Percentiles rank a stretch among this genome's conserved stretches.
Evolutionary conservation across 1,284 basidiomycete genomes (phyloP).

Genomic region (Rhizoctonia solani): DNA sequence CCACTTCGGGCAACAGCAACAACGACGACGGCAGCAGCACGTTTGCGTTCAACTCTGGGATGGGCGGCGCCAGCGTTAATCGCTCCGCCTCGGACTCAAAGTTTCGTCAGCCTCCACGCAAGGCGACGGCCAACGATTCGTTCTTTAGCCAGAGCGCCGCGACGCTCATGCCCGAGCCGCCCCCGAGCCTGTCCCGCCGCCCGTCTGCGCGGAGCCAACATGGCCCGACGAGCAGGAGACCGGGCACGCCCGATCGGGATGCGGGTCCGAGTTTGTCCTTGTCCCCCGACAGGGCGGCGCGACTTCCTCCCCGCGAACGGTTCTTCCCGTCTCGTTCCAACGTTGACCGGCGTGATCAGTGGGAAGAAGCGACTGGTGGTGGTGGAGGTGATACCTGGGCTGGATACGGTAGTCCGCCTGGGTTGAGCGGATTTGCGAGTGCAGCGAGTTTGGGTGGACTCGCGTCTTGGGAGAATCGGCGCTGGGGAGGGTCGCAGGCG

Average conservation of each 20-base stretch:
- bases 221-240: neutral
- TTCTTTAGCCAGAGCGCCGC: conserved; percentile 29
- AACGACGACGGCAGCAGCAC: neutral
- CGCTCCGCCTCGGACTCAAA: conserved; percentile 19
- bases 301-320: conserved; percentile 5
- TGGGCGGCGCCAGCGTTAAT: conserved; percentile 22
- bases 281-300: neutral
- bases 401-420: conserved; percentile 13
- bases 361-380: conserved; percentile 18
- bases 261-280: too few species aligned
- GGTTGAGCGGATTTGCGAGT: conserved; percentile 1
- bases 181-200: conserved; percentile 12
- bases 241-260: neutral
- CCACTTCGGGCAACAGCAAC: neutral
- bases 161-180: conserved; percentile 7
- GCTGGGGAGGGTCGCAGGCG: conserved; percentile 14
- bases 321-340: conserved; percentile 21
- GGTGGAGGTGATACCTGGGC: neutral
- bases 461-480: neutral
- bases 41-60: conserved; percentile 23
- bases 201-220: conserved; percentile 4
- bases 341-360: conserved; percentile 19
- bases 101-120: too few species aligned
- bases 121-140: conserved; percentile 3
- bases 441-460: neutral